Conservation (phyloP, 768 basidiomycete species). For the Naematelia encephala region DNA sequence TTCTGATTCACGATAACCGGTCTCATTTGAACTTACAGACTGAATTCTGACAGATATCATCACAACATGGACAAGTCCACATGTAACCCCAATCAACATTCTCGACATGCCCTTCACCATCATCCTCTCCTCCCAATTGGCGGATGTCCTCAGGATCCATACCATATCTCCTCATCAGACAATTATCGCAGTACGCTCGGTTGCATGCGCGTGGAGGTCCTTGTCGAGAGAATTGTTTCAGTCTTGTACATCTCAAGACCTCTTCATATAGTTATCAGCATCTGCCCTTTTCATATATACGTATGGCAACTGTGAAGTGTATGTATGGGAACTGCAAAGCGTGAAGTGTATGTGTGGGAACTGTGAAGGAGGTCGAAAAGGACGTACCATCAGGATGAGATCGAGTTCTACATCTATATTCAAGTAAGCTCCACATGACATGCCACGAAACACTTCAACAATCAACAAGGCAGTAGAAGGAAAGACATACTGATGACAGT, state of each 20-base stretch:
- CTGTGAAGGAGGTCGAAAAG: too few relatives aligned
- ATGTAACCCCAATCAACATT: background rate
- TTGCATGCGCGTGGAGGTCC: constrained; percentile 12
- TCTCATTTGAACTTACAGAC: constrained; percentile 16
- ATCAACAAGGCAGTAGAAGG: background rate
- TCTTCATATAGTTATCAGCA: constrained; percentile 5
- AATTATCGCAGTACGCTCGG: constrained; percentile 20
- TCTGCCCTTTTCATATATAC: too few relatives aligned
- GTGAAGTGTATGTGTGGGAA: too few relatives aligned
- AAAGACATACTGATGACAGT: constrained; percentile 16
- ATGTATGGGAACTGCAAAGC: too few relatives aligned
- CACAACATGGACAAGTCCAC: constrained; percentile 24
- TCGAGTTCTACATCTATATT: background rate
- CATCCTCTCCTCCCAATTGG: background rate
- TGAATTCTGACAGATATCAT: constrained; percentile 20
- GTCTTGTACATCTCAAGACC: constrained; percentile 11
- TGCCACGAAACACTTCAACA: too few relatives aligned
- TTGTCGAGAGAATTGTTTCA: constrained; percentile 4
- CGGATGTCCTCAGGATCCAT: constrained; percentile 4
- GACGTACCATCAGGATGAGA: too few relatives aligned
- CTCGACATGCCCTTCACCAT: background rate
- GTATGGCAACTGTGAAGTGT: too few relatives aligned
- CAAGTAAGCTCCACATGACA: too few relatives aligned
- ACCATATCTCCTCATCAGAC: constrained; percentile 18
- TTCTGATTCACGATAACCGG: background rate